Conservation (phyloP, 202 grass and related monocot genomes). For the Panicum hallii region DNA sequence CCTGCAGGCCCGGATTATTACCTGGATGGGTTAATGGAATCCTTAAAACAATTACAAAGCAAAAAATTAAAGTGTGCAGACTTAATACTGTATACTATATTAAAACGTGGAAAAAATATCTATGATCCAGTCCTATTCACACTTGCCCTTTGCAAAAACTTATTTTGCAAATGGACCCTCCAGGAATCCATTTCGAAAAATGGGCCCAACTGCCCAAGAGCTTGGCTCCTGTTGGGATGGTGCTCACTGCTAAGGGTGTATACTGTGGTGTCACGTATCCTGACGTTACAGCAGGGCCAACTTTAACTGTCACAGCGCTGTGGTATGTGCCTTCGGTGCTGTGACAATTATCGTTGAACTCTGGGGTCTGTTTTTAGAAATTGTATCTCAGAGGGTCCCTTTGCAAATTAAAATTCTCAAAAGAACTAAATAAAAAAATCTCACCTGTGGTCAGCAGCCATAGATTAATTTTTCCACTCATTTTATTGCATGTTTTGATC, state of each 20-base stretch:
- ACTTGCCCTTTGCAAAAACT: not conserved
- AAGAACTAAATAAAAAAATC: not conserved
- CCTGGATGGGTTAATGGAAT: conserved; percentile 14
- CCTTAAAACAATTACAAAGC: not conserved
- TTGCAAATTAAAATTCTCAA: not conserved
- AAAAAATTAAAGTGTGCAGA: not conserved
- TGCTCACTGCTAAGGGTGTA: not conserved
- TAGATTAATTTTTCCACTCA: not conserved
- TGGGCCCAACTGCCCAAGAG: not conserved
- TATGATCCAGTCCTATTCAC: not conserved
- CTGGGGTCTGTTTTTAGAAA: not conserved
- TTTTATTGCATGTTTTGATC: not conserved
- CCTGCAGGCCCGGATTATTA: not conserved
- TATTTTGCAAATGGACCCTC: not conserved
- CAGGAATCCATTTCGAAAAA: not conserved
- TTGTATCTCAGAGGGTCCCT: not conserved
- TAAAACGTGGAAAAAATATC: not conserved
- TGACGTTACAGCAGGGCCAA: not conserved
- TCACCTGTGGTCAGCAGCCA: not conserved
- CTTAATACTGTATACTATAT: not conserved
- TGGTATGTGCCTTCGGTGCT: not conserved
- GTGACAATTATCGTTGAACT: not conserved
- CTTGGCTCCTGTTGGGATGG: not conserved
- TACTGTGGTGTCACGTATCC: not conserved
- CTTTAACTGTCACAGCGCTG: not conserved